A percentile compares a stretch with the other conserved stretches of the same genome.
These are phyloP conservation scores for Stachybotrys chartarum DNA, from an alignment of 2,329 filamentous ascomycete species.

Conservation along the genomic window DNA sequence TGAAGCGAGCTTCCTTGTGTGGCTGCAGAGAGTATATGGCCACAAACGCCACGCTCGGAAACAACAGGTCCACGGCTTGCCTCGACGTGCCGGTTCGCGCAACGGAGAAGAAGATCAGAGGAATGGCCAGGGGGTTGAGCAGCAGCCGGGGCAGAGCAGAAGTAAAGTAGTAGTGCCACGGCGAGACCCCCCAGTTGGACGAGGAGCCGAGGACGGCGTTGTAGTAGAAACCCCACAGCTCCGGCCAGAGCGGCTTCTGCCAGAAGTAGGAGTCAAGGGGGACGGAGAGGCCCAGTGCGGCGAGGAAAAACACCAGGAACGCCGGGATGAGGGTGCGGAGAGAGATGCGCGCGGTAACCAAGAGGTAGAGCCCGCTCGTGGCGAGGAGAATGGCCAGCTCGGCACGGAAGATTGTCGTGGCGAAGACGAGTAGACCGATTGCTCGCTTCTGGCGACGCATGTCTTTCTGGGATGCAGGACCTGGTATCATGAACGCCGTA, in stretches of 20 bases:
- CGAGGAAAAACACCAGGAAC: constrained; percentile 55
- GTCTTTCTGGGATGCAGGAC: constrained; percentile 17
- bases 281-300: constrained; percentile 64
- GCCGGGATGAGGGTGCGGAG: constrained; percentile 55
- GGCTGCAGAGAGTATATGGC: constrained; percentile 79
- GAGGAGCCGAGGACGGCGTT: constrained; percentile 82
- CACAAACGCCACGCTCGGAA: constrained; percentile 67
- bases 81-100: constrained; percentile 35
- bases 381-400: constrained; percentile 78
- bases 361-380: constrained; percentile 57
- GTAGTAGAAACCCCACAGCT: constrained; percentile 82
- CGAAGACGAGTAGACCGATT: constrained; percentile 69
- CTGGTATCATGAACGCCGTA: constrained; percentile 37
- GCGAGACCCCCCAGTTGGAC: constrained; percentile 79
- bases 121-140: constrained; percentile 64
- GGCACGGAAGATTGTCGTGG: constrained; percentile 80
- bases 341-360: constrained; percentile 47
- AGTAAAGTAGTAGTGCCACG: constrained; percentile 80
- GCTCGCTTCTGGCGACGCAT: constrained; percentile 51
- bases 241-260: constrained; percentile 83
- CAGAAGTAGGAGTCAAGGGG: constrained; percentile 89
- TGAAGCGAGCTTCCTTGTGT: constrained; percentile 94
- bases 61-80: constrained; percentile 41
- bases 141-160: constrained; percentile 77
- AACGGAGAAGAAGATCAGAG: constrained; percentile 48